Conservation (phyloP, 768 basidiomycete genomes). For the Exsudoporus frostii region DNA sequence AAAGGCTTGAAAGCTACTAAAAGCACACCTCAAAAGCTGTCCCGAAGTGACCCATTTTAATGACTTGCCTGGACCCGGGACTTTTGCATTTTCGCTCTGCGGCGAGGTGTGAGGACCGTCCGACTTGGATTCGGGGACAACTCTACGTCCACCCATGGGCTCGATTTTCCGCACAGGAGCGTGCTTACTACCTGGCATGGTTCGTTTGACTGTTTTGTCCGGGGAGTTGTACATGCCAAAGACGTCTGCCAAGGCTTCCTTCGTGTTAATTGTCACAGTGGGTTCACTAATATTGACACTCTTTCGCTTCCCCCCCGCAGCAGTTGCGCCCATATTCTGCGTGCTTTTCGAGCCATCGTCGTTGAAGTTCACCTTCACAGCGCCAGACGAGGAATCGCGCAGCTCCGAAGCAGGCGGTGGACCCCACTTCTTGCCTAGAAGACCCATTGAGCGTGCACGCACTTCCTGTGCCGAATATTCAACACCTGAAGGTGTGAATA, state of each 20-base stretch:
- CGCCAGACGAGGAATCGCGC: constrained; percentile 34
- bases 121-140: constrained; percentile 23
- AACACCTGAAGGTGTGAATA: constrained; percentile 71
- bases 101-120: constrained; percentile 36
- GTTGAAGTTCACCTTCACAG: constrained; percentile 53
- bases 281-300: constrained; percentile 57
- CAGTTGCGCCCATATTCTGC: constrained; percentile 36
- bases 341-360: constrained; percentile 51
- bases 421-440: constrained; percentile 84
- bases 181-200: constrained; percentile 65
- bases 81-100: constrained; percentile 23
- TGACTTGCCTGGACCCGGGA: constrained; percentile 37
- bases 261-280: constrained; percentile 95
- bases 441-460: constrained; percentile 75
- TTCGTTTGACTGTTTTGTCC: constrained; percentile 61
- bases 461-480: constrained; percentile 89
- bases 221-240: constrained; percentile 96
- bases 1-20: constrained; percentile 56
- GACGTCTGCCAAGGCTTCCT: constrained; percentile 90
- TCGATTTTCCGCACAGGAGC: constrained; percentile 69
- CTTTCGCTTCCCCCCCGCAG: constrained; percentile 37
- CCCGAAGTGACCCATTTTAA: constrained; percentile 16
- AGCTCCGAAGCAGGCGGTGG: constrained; percentile 49
- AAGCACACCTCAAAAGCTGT: constrained; percentile 4
- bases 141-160: constrained; percentile 39